Evolutionary conservation across 345 rosid genomes (phyloP).

Genomic region (Draba incana): DNA sequence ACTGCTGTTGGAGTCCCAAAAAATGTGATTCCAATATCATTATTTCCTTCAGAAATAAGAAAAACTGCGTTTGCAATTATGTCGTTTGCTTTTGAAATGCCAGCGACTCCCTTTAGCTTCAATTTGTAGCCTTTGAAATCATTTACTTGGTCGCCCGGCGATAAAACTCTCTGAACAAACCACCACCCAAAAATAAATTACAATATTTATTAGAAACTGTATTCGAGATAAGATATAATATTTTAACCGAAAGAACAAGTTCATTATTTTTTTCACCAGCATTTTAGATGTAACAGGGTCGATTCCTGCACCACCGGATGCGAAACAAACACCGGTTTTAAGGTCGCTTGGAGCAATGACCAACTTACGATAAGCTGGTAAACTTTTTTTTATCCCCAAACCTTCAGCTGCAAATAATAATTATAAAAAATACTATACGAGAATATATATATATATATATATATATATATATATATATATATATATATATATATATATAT

Average conservation of each 20-base stretch:
- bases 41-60: slow-evolving; percentile 53
- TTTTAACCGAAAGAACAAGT: slow-evolving; percentile 14
- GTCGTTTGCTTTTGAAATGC: slow-evolving; percentile 37
- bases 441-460: not conserved
- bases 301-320: slow-evolving; percentile 47
- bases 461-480: no score
- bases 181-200: slow-evolving; percentile 11
- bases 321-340: slow-evolving; percentile 44
- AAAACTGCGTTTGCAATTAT: slow-evolving; percentile 46
- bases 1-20: slow-evolving; percentile 40
- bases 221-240: not conserved
- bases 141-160: slow-evolving; percentile 50
- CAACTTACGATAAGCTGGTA: slow-evolving; percentile 39
- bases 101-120: slow-evolving; percentile 44
- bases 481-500: not conserved
- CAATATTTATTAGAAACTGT: not conserved
- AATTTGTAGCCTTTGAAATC: slow-evolving; percentile 50
- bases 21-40: slow-evolving; percentile 64
- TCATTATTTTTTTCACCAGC: slow-evolving; percentile 27
- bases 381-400: slow-evolving; percentile 24
- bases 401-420: slow-evolving; percentile 36
- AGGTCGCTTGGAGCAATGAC: slow-evolving; percentile 29
- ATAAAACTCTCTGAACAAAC: slow-evolving; percentile 50
- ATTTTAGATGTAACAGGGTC: slow-evolving; percentile 34
- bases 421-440: not conserved